Conservation (phyloP, 495 filamentous ascomycete species). For the Chaetomium fimeti region DNA sequence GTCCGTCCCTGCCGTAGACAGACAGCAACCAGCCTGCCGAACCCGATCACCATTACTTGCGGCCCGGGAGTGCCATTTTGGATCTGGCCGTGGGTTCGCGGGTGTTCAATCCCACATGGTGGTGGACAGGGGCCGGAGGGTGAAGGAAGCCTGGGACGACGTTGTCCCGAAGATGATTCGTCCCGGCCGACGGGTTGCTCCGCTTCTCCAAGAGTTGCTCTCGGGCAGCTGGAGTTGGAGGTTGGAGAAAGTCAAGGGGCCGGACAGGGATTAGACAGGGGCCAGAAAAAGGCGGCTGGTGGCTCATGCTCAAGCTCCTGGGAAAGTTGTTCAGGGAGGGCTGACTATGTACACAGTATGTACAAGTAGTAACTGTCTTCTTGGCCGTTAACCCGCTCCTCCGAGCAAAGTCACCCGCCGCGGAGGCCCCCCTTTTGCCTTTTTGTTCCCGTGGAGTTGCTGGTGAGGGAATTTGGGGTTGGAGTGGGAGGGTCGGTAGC, state of each 20-base stretch:
- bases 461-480: conserved; percentile 1
- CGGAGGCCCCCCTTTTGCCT: neutral
- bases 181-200: neutral
- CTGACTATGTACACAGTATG: neutral
- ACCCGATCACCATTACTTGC: too few species aligned
- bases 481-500: neutral
- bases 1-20: too few species aligned
- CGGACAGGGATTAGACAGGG: neutral
- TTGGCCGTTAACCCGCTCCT: neutral
- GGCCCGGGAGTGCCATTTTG: too few species aligned
- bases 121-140: neutral
- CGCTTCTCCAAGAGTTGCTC: conserved; percentile 4
- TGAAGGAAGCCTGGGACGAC: neutral
- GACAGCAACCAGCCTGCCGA: too few species aligned
- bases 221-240: neutral
- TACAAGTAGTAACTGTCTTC: too few species aligned
- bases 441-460: neutral
- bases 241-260: neutral
- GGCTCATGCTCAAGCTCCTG: neutral
- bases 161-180: neutral
- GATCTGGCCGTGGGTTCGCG: too few species aligned
- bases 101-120: neutral
- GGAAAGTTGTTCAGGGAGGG: neutral
- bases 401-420: neutral
- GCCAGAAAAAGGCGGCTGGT: neutral